Evolutionary conservation across 805 yeast genomes (phyloP), one percentile per base, ranked within the genome.

Genomic region (Kodamaea neixiangensis): DNA sequence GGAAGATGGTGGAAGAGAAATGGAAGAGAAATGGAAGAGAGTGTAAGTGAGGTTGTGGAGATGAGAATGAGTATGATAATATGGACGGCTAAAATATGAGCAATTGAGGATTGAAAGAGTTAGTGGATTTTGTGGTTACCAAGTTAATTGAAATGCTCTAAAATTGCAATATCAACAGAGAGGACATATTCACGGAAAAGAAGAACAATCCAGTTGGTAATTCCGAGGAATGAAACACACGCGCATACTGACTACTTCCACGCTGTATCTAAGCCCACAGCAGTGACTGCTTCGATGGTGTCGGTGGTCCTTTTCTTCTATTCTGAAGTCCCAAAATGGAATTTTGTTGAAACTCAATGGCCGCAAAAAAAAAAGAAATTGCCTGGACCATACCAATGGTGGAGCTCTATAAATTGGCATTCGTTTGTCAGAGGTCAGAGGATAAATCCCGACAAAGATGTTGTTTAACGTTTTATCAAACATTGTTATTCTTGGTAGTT

Each of bases 351-450:
- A 44, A 44, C 33, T 38, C 20, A 44, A 44, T 44, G 17, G 40
- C 47, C 40, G 47, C 47, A 44, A 44, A 44, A 42, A 37, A 37
- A 37, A 37, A 37, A 37, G 41, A 37, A 37, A 37, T 19, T 20
- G 4, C n/a, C 5, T 25, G 7, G 3, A 17, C 13, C 9, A 14
- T 19, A 37, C 6, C 9, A 35, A 9, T 17, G 17, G 10, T 37
- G n/a, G 5, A 3, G 4, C 13, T 17, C 21, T 37, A 37, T 37
- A 37, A 37, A 37, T 37, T 37, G 21, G 19, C 21, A 37, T 11
- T 19, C 6, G n/a, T 4, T 19, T 19, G 21, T 15, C 41, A 14
- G n/a, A 14, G 14, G 7, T 35, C 40, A 33, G 5, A 33, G 10
- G 7, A 25, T 10, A 25, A 25, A 33, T n/a, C n/a, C n/a, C n/a